These are phyloP conservation scores for Suillus sp. DNA, from an alignment of 768 basidiomycete genomes.

Conservation along the genomic window DNA sequence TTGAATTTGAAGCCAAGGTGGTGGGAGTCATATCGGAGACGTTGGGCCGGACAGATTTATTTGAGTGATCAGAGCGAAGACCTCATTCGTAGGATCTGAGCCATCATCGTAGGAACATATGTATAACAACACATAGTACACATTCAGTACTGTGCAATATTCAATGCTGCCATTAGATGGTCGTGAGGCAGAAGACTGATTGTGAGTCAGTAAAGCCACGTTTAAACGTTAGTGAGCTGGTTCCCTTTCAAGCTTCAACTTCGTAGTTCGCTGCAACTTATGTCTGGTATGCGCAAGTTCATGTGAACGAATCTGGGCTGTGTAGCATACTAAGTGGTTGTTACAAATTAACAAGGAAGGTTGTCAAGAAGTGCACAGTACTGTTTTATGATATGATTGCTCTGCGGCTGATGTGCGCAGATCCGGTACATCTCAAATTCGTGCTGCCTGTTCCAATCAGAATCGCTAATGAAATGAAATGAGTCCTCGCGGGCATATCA, in stretches of 20 bases:
- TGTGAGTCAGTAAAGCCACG: too few species aligned
- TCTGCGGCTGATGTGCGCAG: background rate
- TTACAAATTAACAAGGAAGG: background rate
- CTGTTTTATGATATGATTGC: background rate
- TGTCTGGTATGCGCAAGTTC: background rate
- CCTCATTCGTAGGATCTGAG: too few species aligned
- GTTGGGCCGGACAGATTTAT: constrained; percentile 23
- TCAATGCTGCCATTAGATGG: too few species aligned
- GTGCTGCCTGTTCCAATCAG: background rate
- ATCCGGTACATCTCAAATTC: background rate
- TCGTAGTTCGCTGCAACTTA: background rate
- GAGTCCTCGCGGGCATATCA: background rate
- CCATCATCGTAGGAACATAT: too few species aligned
- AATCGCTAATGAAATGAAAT: background rate
- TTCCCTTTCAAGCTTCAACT: too few species aligned
- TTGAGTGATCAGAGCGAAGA: constrained; percentile 15
- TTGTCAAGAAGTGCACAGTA: background rate
- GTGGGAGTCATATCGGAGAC: constrained; percentile 39
- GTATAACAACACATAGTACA: too few species aligned
- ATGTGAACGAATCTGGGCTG: background rate
- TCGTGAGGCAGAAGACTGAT: too few species aligned
- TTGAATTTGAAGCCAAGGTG: constrained; percentile 42
- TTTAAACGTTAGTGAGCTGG: too few species aligned
- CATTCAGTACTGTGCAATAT: too few species aligned
- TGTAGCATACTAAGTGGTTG: background rate